Conservation (phyloP, 345 rosid genomes). For the Schrenkiella parvula region DNA sequence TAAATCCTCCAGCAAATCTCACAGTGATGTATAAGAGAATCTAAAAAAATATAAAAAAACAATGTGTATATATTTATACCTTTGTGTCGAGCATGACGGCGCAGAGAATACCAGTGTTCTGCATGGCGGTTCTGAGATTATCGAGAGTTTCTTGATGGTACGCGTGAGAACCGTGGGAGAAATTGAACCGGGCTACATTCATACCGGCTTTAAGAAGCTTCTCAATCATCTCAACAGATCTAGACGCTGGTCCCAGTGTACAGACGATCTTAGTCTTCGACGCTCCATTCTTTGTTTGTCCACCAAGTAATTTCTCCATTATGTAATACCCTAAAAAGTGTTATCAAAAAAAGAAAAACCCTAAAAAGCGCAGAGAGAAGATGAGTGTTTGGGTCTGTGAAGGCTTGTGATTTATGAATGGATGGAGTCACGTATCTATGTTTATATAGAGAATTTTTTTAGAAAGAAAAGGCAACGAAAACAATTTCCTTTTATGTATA, state of each 20-base stretch:
- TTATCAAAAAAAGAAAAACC: background rate
- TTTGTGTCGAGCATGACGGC: constrained; percentile 98
- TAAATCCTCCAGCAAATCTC: background rate
- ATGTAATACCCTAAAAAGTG: background rate
- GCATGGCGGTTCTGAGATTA: constrained; percentile 62
- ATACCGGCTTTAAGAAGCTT: constrained; percentile 60
- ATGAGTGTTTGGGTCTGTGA: background rate
- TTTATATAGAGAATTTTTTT: constrained; percentile 6
- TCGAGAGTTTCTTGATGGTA: constrained; percentile 40
- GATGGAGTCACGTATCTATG: background rate
- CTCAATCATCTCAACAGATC: constrained; percentile 65
- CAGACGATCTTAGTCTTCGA: constrained; percentile 91
- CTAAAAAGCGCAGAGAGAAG: background rate
- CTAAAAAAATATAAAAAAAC: background rate
- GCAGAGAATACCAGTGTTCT: constrained; percentile 38
- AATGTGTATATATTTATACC: background rate
- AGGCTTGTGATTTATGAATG: constrained; percentile 4
- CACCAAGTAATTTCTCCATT: constrained; percentile 26
- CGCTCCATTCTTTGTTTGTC: constrained; percentile 6
- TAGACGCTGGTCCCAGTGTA: constrained; percentile 91
- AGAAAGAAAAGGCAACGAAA: background rate
- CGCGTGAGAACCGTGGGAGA: constrained; percentile 41
- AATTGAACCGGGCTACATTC: constrained; percentile 63
- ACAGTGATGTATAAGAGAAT: background rate
- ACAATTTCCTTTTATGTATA: background rate